Conservation (phyloP, 371 early-diverging fungal genomes). For the Actinomucor elegans region DNA sequence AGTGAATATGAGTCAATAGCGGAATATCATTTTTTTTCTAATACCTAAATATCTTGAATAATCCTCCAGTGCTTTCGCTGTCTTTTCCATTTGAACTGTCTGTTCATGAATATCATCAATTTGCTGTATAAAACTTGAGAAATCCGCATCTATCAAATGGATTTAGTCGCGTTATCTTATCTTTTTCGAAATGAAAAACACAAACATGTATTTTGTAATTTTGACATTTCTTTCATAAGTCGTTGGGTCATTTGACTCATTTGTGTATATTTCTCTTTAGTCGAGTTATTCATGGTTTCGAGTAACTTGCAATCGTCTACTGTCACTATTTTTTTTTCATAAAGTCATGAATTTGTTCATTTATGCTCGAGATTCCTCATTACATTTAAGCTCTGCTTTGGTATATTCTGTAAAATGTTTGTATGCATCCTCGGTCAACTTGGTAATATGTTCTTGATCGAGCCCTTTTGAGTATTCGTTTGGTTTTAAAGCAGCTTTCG, state of each 20-base stretch:
- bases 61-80: slow-evolving; percentile 57
- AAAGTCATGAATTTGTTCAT: not conserved
- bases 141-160: slow-evolving; percentile 48
- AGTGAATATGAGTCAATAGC: slow-evolving; percentile 5
- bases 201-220: slow-evolving; percentile 57
- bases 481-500: slow-evolving; percentile 25
- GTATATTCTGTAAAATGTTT: slow-evolving; percentile 57
- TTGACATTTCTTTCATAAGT: slow-evolving; percentile 60
- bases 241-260: slow-evolving; percentile 61
- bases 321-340: slow-evolving; percentile 38
- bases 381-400: slow-evolving; percentile 56
- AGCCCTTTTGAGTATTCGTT: slow-evolving; percentile 38
- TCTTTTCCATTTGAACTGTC: slow-evolving; percentile 56
- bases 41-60: slow-evolving; percentile 62
- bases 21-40: slow-evolving; percentile 3
- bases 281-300: slow-evolving; percentile 59
- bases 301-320: slow-evolving; percentile 61
- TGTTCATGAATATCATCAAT: slow-evolving; percentile 63
- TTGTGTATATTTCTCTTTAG: slow-evolving; percentile 59
- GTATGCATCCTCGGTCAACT: slow-evolving; percentile 58
- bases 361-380: not conserved
- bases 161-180: not conserved
- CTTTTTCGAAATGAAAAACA: not conserved
- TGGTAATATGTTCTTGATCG: slow-evolving; percentile 51
- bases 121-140: slow-evolving; percentile 51